Conservation (phyloP, 2,329 filamentous ascomycete genomes). For the Diaporthe ampelina region DNA sequence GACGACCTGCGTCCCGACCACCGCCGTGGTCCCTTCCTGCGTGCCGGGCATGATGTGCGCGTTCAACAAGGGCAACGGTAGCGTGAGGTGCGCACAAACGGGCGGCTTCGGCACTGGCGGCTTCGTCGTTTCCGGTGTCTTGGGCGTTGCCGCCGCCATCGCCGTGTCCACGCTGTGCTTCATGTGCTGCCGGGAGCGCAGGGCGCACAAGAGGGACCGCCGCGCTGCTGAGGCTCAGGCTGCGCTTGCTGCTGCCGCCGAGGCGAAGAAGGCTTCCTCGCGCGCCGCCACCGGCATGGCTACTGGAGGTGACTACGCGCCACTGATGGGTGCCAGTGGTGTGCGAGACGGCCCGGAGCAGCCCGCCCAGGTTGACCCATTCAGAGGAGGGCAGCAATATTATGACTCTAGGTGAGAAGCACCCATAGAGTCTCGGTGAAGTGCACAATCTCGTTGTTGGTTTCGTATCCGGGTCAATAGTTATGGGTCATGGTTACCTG, state of each 20-base stretch:
- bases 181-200: conserved; percentile 66
- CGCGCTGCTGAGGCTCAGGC: conserved; percentile 65
- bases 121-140: conserved; percentile 63
- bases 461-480: too few relatives aligned
- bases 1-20: conserved; percentile 56
- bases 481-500: not conserved
- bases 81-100: conserved; percentile 59
- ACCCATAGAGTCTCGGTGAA: not conserved
- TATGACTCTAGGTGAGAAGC: conserved; percentile 1
- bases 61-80: conserved; percentile 54
- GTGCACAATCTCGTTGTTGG: not conserved
- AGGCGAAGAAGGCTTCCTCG: conserved; percentile 14
- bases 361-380: not conserved
- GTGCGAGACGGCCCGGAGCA: not conserved
- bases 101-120: conserved; percentile 58
- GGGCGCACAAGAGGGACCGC: conserved; percentile 57
- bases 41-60: conserved; percentile 60
- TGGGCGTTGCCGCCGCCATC: conserved; percentile 57
- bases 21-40: conserved; percentile 56
- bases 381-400: conserved; percentile 16
- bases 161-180: conserved; percentile 59
- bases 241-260: not conserved
- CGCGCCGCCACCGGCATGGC: not conserved
- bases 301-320: not conserved
- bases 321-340: conserved; percentile 3